phyloP scores from a whole-genome alignment of 129 eudicot species.

The Daucus carota region DH1_v3.0 NC_030383.2:43779001-43779500 shows the following conservation, averaged over 20 bases:
- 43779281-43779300: not conserved
- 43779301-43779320: not conserved
- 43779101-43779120: not conserved
- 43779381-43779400: not conserved
- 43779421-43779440: not conserved
- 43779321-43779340: constrained; percentile 2
- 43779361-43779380: not conserved
- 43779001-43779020: not conserved
- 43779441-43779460: not conserved
- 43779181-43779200: no score
- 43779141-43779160: not conserved
- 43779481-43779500: no score
- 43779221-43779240: not conserved
- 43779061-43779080: not conserved
- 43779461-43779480: not conserved
- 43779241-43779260: not conserved
- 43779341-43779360: not conserved
- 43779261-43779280: not conserved
- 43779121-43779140: not conserved
- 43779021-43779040: not conserved
- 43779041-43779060: no score
- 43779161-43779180: no score
- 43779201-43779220: not conserved
- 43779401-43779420: not conserved
- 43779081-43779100: not conserved